These are phyloP conservation scores for Papiliotrema nemorosa DNA, from an alignment of 1,284 basidiomycete genomes.

Conservation along the genomic window DNA sequence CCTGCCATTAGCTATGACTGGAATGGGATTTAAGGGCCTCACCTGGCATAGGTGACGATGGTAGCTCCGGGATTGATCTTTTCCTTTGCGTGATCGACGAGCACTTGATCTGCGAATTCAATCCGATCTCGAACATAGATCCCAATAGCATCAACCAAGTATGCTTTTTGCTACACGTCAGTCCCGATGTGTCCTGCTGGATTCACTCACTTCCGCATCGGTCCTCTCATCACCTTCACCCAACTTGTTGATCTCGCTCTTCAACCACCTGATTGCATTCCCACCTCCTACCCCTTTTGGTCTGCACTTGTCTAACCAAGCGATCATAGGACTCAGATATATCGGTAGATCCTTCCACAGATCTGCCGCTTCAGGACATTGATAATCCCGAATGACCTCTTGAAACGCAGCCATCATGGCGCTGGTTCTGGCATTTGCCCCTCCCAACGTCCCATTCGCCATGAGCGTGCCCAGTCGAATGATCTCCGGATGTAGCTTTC, in stretches of 20 bases:
- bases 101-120: constrained; percentile 87
- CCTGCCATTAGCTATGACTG: constrained; percentile 50
- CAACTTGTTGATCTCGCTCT: constrained; percentile 89
- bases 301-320: constrained; percentile 47
- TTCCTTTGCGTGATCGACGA: constrained; percentile 78
- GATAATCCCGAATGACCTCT: constrained; percentile 49
- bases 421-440: constrained; percentile 52
- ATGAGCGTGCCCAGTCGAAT: constrained; percentile 46
- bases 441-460: constrained; percentile 40
- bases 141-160: constrained; percentile 80
- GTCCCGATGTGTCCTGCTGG: not conserved
- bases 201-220: constrained; percentile 75
- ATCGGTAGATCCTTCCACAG: constrained; percentile 46
- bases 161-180: constrained; percentile 70
- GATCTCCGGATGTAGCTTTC: constrained; percentile 45
- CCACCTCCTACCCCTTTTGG: constrained; percentile 50
- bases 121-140: constrained; percentile 93
- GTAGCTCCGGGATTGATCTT: constrained; percentile 95
- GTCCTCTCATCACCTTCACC: constrained; percentile 67
- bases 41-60: constrained; percentile 90
- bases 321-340: constrained; percentile 50
- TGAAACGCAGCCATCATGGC: constrained; percentile 52
- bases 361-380: constrained; percentile 42
- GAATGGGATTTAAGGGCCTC: constrained; percentile 11
- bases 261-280: constrained; percentile 62